phyloP scores from a whole-genome alignment of 1,139 yeast genomes.

The Debaryomycetaceae sp. region DNA sequence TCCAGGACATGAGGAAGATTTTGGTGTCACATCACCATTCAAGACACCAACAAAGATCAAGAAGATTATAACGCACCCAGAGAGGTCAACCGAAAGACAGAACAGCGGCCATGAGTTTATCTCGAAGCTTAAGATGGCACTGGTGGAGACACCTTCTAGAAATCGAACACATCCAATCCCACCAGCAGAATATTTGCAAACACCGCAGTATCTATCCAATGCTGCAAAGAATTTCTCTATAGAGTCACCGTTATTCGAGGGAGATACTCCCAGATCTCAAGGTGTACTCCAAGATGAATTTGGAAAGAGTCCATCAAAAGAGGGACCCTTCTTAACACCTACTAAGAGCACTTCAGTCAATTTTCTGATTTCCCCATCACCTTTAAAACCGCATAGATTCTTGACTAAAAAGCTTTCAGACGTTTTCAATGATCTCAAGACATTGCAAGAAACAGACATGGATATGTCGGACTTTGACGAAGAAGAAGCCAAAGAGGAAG shows the following conservation, averaged over 20 bases:
- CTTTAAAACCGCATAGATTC: constrained; percentile 37
- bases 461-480: constrained; percentile 2
- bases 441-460: constrained; percentile 13
- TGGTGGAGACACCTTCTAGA: constrained; percentile 5
- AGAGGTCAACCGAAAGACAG: background rate
- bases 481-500: constrained; percentile 11
- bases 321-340: constrained; percentile 8
- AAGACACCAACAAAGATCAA: constrained; percentile 32
- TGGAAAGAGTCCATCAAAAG: background rate
- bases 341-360: constrained; percentile 8
- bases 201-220: constrained; percentile 33
- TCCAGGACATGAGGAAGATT: constrained; percentile 4
- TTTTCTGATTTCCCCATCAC: constrained; percentile 46
- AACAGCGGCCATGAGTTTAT: background rate
- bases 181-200: constrained; percentile 13
- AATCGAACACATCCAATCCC: background rate
- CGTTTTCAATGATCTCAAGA: constrained; percentile 35
- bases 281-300: background rate
- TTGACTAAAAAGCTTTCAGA: constrained; percentile 32
- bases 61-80: constrained; percentile 7
- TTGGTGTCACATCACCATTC: constrained; percentile 11
- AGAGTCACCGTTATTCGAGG: constrained; percentile 1
- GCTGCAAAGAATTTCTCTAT: constrained; percentile 21
- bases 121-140: constrained; percentile 10
- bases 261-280: background rate